These are phyloP conservation scores for Vanderwaltozyma yarrowii DNA, from an alignment of 805 yeast species.

Conservation along the genomic window DNA sequence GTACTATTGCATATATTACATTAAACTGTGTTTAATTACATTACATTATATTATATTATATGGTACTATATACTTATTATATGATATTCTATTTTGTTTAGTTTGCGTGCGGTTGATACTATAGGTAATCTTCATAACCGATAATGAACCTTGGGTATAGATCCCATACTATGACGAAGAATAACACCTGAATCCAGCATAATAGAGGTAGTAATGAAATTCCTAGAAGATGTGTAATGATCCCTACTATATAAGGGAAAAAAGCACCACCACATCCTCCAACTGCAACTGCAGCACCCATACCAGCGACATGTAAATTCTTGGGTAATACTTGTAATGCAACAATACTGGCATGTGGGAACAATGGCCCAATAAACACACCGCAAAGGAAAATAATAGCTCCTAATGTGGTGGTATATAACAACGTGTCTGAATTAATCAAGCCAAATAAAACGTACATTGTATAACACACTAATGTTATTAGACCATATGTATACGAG, in stretches of 20 bases:
- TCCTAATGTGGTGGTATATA: conserved; percentile 16
- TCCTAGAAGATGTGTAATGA: conserved; percentile 19
- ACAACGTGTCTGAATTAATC: conserved; percentile 5
- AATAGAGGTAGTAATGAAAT: conserved; percentile 21
- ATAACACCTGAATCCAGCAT: conserved; percentile 16
- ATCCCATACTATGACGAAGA: conserved; percentile 18
- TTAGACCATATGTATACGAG: conserved; percentile 26
- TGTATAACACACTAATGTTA: conserved; percentile 29
- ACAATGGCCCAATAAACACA: conserved; percentile 55
- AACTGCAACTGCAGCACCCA: conserved; percentile 66
- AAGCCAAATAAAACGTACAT: conserved; percentile 19
- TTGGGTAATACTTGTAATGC: conserved; percentile 54
- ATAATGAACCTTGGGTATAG: conserved; percentile 21
- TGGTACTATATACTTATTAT: too few relatives aligned
- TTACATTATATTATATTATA: too few relatives aligned
- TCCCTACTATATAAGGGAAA: conserved; percentile 57
- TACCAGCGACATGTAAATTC: conserved; percentile 49
- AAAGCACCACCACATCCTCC: conserved; percentile 83
- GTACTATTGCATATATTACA: too few relatives aligned
- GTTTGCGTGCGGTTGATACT: not conserved
- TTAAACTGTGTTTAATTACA: too few relatives aligned
- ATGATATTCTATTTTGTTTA: not conserved
- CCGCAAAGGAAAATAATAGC: conserved; percentile 39
- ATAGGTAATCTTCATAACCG: conserved; percentile 15
- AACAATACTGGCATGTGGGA: conserved; percentile 62